Evolutionary conservation across 192 early-diverging fungal species (phyloP), one percentile per base, ranked within the genome.

Genomic region (Chytriomyces sp.): DNA sequence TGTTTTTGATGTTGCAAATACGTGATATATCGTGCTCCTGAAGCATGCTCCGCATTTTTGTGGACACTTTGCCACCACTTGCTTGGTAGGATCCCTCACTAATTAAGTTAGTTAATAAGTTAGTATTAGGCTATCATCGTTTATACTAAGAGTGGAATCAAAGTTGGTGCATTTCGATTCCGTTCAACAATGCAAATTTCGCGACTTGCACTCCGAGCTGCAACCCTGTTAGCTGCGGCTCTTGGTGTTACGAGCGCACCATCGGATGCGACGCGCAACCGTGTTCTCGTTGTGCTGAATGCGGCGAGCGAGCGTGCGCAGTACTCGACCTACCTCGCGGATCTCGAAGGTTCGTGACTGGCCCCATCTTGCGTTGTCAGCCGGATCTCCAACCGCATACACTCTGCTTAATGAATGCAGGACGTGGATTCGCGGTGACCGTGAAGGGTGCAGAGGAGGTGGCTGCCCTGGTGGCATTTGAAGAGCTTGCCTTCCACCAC

Each of bases 401-500:
- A 31, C 31, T 63, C 38, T 25, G 14, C 49, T 37, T 33, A 14
- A 6, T 39, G 19, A 44, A 38, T 12, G 31, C 52, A 92, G 89
- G 82, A 6, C 85, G 89, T 26, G 78, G 89, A 4, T 89, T 85
- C 75, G 77, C 76, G n/a, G 71, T 94, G 19, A 79, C 77, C 19
- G 84, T 81, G 39, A 86, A 80, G 54, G 80, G 73, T 19, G 86
- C 78, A 34, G 89, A 89, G 67, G 60, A 75, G 25, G 74, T 85
- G 2, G 69, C 88, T 2, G 66, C 70, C 6, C 76, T 96, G 54
- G 81, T 87, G 64, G 74, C 81, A 14, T 84, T 82, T 60, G 92
- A 82, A 38, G 84, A 86, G 76, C 85, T 86, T 32, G 75, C 69
- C 26, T 96, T 86, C 77, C 91, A 96, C 77, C 93, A 98, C 56